These are phyloP conservation scores for Auricularia cornea DNA, from an alignment of 768 basidiomycete genomes.

Conservation along the genomic window DNA sequence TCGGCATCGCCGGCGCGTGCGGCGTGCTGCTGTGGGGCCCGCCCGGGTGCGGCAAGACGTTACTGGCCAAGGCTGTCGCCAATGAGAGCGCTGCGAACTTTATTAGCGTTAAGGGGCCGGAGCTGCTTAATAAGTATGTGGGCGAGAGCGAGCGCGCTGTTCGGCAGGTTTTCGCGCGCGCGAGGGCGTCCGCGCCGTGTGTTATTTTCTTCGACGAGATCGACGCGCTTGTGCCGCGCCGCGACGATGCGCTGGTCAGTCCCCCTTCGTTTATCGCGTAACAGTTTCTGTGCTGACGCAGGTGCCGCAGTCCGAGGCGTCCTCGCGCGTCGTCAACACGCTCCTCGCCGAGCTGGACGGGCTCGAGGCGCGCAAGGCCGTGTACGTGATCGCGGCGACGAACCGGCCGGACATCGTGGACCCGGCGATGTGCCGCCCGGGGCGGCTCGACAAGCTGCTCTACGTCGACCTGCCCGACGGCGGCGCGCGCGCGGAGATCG, in stretches of 20 bases:
- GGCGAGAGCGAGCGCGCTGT: constrained; percentile 96
- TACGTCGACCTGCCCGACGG: constrained; percentile 82
- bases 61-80: constrained; percentile 97
- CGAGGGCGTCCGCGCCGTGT: constrained; percentile 88
- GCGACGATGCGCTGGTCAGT: constrained; percentile 81
- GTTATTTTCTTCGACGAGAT: constrained; percentile 95
- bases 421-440: constrained; percentile 96
- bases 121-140: constrained; percentile 97
- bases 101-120: constrained; percentile 96
- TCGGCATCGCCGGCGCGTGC: constrained; percentile 86
- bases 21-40: constrained; percentile 99
- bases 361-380: constrained; percentile 73
- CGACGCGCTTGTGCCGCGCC: constrained; percentile 82
- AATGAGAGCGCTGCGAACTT: constrained; percentile 95
- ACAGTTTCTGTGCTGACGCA: neutral
- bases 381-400: constrained; percentile 92
- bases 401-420: constrained; percentile 97
- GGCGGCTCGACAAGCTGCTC: constrained; percentile 85
- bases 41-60: constrained; percentile 94
- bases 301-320: constrained; percentile 70
- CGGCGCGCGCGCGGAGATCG: constrained; percentile 73
- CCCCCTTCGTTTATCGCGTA: too few species aligned
- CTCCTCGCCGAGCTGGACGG: constrained; percentile 92
- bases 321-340: constrained; percentile 88
- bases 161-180: constrained; percentile 87